Percentiles rank a stretch among this genome's conserved stretches.
phyloP scores from a whole-genome alignment of 2,329 filamentous ascomycete species.

The Colletotrichum paranaense region DNA sequence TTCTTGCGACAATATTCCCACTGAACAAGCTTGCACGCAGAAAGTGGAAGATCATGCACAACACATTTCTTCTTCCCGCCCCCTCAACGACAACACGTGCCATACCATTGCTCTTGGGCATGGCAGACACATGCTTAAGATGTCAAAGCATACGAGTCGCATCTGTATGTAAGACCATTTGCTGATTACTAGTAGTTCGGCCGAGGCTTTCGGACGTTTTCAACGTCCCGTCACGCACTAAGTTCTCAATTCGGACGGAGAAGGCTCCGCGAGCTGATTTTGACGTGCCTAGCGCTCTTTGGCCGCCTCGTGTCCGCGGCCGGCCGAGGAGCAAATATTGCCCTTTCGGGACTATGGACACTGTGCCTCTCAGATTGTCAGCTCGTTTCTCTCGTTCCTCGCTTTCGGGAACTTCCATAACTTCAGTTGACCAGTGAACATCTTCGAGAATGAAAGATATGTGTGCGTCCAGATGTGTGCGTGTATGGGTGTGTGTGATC shows the following conservation, averaged over 20 bases:
- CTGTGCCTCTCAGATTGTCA: not conserved
- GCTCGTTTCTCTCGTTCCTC: not conserved
- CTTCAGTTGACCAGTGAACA: not conserved
- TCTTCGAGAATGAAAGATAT: not conserved
- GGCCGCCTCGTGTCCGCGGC: not conserved
- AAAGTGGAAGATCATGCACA: not conserved
- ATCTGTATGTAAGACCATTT: not conserved
- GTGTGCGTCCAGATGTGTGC: not conserved
- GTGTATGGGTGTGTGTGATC: not conserved
- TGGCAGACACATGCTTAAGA: slow-evolving; percentile 3
- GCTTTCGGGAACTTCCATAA: slow-evolving; percentile 2
- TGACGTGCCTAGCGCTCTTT: not conserved
- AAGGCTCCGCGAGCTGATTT: not conserved
- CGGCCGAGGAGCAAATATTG: not conserved
- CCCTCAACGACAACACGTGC: not conserved
- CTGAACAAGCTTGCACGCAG: slow-evolving; percentile 13
- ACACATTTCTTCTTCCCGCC: not conserved
- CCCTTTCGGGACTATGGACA: not conserved
- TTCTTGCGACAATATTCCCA: not conserved
- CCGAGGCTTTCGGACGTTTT: slow-evolving; percentile 18
- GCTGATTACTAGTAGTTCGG: not conserved
- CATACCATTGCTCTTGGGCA: too few relatives aligned
- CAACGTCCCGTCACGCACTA: slow-evolving; percentile 19
- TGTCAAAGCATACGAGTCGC: not conserved
- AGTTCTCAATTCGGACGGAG: slow-evolving; percentile 10